These are phyloP conservation scores for Paecilomyces fulvus DNA, from an alignment of 2,329 filamentous ascomycete species.

Conservation along the genomic window DNA sequence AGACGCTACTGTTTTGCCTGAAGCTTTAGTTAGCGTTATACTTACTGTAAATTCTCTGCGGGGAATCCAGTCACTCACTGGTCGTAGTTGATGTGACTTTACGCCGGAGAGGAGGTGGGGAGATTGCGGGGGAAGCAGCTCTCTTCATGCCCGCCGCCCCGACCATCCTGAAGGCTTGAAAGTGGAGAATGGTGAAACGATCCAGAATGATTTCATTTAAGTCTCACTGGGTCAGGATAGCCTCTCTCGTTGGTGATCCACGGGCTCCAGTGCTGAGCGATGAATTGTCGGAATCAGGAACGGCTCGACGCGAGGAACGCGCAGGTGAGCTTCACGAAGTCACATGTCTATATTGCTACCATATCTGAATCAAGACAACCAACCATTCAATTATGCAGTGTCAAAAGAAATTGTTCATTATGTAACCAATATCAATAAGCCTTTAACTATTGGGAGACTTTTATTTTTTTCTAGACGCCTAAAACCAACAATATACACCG, in stretches of 20 bases:
- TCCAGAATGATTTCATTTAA: background rate
- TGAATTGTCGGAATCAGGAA: slow-evolving; percentile 1
- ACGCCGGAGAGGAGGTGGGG: slow-evolving; percentile 50
- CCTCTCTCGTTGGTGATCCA: background rate
- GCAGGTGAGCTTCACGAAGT: slow-evolving; percentile 26
- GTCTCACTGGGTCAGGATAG: background rate
- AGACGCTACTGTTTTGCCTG: slow-evolving; percentile 54
- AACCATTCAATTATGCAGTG: background rate
- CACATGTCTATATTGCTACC: slow-evolving; percentile 21
- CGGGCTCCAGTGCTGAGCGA: background rate
- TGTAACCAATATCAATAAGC: background rate
- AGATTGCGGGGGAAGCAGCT: slow-evolving; percentile 37
- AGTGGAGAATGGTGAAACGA: slow-evolving; percentile 4
- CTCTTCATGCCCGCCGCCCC: slow-evolving; percentile 24
- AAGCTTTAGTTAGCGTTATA: background rate
- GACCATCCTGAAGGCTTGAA: slow-evolving; percentile 16
- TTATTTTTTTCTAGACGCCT: background rate
- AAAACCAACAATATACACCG: background rate
- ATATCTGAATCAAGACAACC: background rate
- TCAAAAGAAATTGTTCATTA: background rate
- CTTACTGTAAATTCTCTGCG: background rate
- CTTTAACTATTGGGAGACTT: background rate
- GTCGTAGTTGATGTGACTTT: slow-evolving; percentile 47
- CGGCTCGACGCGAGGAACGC: slow-evolving; percentile 16
- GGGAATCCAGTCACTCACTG: slow-evolving; percentile 29